These are phyloP conservation scores for Hypoxylon sp. DNA, from an alignment of 2,329 filamentous ascomycete genomes.

Conservation along the genomic window DNA sequence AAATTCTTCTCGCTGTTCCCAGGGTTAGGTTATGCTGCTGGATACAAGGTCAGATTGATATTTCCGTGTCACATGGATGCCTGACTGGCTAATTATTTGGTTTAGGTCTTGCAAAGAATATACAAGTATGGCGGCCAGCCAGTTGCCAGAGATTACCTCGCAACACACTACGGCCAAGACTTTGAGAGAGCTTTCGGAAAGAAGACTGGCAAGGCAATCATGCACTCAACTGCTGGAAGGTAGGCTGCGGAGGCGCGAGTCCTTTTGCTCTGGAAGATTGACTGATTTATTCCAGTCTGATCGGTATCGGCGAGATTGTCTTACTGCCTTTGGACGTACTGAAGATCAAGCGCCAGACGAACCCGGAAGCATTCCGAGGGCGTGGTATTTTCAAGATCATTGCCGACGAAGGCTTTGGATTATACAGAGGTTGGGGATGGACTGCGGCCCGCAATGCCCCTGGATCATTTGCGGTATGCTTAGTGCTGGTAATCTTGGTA, in stretches of 20 bases:
- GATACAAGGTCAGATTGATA: constrained; percentile 82
- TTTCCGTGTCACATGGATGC: not conserved
- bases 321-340: constrained; percentile 95
- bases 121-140: constrained; percentile 99
- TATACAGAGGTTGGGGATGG: constrained; percentile 98
- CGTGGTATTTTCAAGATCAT: constrained; percentile 92
- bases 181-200: constrained; percentile 95
- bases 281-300: constrained; percentile 70
- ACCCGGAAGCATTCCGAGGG: constrained; percentile 97
- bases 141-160: constrained; percentile 90
- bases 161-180: constrained; percentile 80
- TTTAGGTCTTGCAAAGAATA: constrained; percentile 86
- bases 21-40: constrained; percentile 95
- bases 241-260: constrained; percentile 55
- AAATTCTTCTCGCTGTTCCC: constrained; percentile 98
- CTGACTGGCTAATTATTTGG: constrained; percentile 20
- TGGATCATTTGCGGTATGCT: constrained; percentile 91
- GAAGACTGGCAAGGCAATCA: constrained; percentile 97
- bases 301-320: constrained; percentile 97
- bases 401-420: constrained; percentile 91
- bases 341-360: constrained; percentile 99
- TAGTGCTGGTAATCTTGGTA: not conserved
- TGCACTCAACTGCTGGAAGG: constrained; percentile 97
- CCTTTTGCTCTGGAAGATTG: not conserved
- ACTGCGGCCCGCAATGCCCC: constrained; percentile 97